Evolutionary conservation across 306 rosid genomes (phyloP).

Genomic region (Luffa aegyptiaca): DNA sequence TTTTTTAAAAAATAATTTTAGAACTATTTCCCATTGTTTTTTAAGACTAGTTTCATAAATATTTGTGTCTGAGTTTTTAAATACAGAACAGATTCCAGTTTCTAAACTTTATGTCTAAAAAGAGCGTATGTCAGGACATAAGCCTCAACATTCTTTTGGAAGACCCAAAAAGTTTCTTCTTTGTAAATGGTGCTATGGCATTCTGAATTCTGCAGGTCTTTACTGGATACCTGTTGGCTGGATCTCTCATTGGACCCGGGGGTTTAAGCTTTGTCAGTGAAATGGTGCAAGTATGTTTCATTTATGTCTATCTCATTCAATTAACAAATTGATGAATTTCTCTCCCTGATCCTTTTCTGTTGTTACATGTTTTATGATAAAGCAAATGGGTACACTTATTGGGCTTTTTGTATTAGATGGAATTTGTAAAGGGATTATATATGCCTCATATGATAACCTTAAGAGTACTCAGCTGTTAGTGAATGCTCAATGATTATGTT

Average conservation of each 20-base stretch:
- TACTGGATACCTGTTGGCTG: constrained; percentile 87
- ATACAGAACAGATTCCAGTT: not conserved
- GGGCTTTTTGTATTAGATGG: not conserved
- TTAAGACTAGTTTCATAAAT: not conserved
- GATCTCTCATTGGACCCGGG: constrained; percentile 89
- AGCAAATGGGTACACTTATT: not conserved
- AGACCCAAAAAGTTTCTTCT: not conserved
- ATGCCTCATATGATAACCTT: not conserved
- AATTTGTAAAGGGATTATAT: not conserved
- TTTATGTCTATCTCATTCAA: not conserved
- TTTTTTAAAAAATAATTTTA: no score
- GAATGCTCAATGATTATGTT: not conserved
- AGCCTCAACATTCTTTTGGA: not conserved
- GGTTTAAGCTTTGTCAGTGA: constrained; percentile 92
- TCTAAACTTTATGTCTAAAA: not conserved
- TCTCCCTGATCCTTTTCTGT: not conserved
- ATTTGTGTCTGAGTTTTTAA: not conserved
- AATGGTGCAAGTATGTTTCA: constrained; percentile 88
- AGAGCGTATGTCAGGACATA: no score
- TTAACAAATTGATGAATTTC: not conserved
- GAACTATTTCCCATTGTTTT: not conserved
- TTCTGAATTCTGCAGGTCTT: constrained; percentile 52
- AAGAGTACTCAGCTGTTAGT: not conserved
- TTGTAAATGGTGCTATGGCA: not conserved
- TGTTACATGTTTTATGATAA: not conserved